Evolutionary conservation across 805 yeast genomes (phyloP).

Genomic region (Cephaloascus fragrans): DNA sequence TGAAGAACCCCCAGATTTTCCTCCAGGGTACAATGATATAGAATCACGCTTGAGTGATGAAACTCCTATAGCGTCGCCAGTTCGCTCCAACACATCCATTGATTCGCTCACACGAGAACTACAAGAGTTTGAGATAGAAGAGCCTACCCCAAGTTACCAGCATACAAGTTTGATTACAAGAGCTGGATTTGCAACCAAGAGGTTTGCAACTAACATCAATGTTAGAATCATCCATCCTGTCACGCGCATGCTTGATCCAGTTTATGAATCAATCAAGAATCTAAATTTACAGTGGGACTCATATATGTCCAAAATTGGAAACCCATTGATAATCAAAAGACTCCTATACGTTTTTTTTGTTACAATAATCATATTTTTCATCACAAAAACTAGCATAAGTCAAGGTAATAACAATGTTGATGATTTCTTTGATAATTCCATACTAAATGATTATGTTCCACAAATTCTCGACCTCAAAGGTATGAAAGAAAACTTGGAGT

Average conservation of each 20-base stretch:
- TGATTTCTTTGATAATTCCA: slow-evolving; percentile 55
- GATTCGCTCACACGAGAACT: slow-evolving; percentile 1
- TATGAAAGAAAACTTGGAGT: slow-evolving; percentile 59
- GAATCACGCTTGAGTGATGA: background rate
- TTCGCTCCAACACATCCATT: background rate
- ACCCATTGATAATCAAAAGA: slow-evolving; percentile 76
- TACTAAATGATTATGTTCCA: slow-evolving; percentile 39
- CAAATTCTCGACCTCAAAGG: slow-evolving; percentile 41
- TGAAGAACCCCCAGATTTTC: slow-evolving; percentile 3
- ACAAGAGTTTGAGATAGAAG: slow-evolving; percentile 24
- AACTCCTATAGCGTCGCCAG: background rate
- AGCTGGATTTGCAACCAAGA: slow-evolving; percentile 25
- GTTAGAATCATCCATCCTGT: slow-evolving; percentile 30
- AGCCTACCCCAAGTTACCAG: slow-evolving; percentile 8
- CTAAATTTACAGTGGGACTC: slow-evolving; percentile 41
- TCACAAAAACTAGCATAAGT: slow-evolving; percentile 45
- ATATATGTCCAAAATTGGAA: slow-evolving; percentile 58
- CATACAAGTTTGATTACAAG: slow-evolving; percentile 17
- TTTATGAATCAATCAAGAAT: slow-evolving; percentile 35
- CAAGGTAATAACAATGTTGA: slow-evolving; percentile 17
- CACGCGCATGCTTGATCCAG: slow-evolving; percentile 37
- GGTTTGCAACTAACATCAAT: slow-evolving; percentile 25
- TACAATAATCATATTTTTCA: slow-evolving; percentile 44
- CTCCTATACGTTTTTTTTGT: slow-evolving; percentile 61
- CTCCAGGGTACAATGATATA: slow-evolving; percentile 4